phyloP scores from a whole-genome alignment of 495 filamentous ascomycete species.

The Astrothelium subdiscretum region DNA sequence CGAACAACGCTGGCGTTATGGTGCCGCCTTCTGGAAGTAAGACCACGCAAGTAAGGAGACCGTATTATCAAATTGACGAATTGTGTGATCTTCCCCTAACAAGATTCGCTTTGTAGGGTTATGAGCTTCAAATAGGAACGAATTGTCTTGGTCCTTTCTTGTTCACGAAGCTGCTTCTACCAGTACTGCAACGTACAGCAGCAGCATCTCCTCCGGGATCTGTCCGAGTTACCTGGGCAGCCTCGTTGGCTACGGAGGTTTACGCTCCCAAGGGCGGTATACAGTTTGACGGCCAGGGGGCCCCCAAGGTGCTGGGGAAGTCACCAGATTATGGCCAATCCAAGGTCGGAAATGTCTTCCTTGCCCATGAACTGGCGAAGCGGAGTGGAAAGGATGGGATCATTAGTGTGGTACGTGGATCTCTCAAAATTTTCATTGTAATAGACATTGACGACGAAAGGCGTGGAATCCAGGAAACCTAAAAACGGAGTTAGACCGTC shows the following conservation, averaged over 20 bases:
- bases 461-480: constrained; percentile 30
- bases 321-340: constrained; percentile 26
- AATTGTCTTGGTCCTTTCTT: constrained; percentile 39
- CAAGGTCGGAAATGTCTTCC: constrained; percentile 33
- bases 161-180: constrained; percentile 34
- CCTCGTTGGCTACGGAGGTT: constrained; percentile 18
- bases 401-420: constrained; percentile 17
- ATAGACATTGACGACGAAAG: not conserved
- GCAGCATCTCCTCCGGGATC: constrained; percentile 7
- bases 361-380: constrained; percentile 28
- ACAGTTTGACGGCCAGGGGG: constrained; percentile 15
- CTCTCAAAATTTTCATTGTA: not conserved
- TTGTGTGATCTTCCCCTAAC: too few relatives aligned
- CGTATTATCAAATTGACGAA: not conserved
- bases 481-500: constrained; percentile 23
- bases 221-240: constrained; percentile 33
- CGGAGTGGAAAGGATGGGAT: constrained; percentile 22
- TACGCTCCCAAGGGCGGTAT: constrained; percentile 22
- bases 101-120: constrained; percentile 18
- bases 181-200: constrained; percentile 32
- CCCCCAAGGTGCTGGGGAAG: not conserved
- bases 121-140: constrained; percentile 36
- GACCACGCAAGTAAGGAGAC: constrained; percentile 13
- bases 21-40: constrained; percentile 27
- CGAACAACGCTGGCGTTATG: constrained; percentile 42